phyloP scores from a whole-genome alignment of 257 asterid genomes.

The Scutellaria baicalensis region DNA sequence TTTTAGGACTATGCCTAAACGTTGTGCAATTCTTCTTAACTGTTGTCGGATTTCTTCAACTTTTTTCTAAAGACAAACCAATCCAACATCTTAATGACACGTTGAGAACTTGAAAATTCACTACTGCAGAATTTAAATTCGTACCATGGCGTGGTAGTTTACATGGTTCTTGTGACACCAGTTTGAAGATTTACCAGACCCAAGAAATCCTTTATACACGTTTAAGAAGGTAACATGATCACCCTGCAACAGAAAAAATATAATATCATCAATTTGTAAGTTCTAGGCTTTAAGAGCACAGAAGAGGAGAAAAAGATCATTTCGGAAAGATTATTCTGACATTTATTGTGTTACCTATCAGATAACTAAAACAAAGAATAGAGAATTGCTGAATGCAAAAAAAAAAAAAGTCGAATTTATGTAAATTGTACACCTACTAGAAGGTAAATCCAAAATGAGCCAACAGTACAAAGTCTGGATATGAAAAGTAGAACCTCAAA shows the following conservation, averaged over 20 bases:
- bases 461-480: neutral
- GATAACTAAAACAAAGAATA: neutral
- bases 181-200: conserved; percentile 73
- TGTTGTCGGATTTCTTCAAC: conserved; percentile 76
- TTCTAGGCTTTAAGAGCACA: conserved; percentile 1
- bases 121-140: conserved; percentile 9
- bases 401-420: neutral
- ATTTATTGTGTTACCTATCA: neutral
- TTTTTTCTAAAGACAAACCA: conserved; percentile 55
- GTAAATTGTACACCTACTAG: neutral
- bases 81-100: conserved; percentile 1
- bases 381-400: neutral
- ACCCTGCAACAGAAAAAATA: conserved; percentile 53
- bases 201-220: conserved; percentile 81
- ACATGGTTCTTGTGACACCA: conserved; percentile 96
- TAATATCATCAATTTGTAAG: neutral
- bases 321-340: neutral
- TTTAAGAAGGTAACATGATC: conserved; percentile 90
- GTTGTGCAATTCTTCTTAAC: conserved; percentile 66
- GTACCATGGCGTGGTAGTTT: conserved; percentile 92
- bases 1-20: conserved; percentile 70
- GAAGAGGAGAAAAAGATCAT: neutral
- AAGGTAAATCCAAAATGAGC: neutral
- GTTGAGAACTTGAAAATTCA: neutral
- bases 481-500: neutral